phyloP scores from a whole-genome alignment of 140 eudicot genomes.

The Flaveria floridana region DNA sequence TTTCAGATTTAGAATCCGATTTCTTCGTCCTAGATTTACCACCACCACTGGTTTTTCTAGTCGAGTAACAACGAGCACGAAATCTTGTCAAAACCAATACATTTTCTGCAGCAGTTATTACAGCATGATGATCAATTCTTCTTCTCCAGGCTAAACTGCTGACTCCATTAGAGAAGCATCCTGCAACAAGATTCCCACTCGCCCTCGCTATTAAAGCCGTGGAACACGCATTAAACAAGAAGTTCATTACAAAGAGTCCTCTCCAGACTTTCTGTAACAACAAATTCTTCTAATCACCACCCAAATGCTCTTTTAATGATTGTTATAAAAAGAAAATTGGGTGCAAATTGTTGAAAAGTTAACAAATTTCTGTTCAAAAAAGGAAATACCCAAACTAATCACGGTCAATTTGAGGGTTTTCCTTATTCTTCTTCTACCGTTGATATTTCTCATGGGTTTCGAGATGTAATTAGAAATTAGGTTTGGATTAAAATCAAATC shows the following conservation, averaged over 20 bases:
- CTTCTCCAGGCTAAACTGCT: conserved; percentile 31
- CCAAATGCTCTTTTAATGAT: neutral
- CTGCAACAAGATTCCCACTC: conserved; percentile 36
- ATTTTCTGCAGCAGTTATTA: conserved; percentile 34
- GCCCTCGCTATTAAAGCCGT: conserved; percentile 53
- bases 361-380: neutral
- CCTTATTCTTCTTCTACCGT: neutral
- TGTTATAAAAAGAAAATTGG: neutral
- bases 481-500: conserved; percentile 13
- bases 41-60: conserved; percentile 38
- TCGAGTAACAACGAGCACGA: conserved; percentile 46
- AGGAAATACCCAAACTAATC: conserved; percentile 23
- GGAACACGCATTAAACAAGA: conserved; percentile 57
- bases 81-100: conserved; percentile 42
- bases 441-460: neutral
- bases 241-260: conserved; percentile 51
- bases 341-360: neutral
- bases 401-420: neutral
- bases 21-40: conserved; percentile 39
- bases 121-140: conserved; percentile 34
- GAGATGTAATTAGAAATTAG: conserved; percentile 12
- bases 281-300: conserved; percentile 32
- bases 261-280: conserved; percentile 43
- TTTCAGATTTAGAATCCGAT: conserved; percentile 27
- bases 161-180: conserved; percentile 27